These are phyloP conservation scores for Aurinia saxatilis DNA, from an alignment of 345 rosid genomes.

Conservation along the genomic window DNA sequence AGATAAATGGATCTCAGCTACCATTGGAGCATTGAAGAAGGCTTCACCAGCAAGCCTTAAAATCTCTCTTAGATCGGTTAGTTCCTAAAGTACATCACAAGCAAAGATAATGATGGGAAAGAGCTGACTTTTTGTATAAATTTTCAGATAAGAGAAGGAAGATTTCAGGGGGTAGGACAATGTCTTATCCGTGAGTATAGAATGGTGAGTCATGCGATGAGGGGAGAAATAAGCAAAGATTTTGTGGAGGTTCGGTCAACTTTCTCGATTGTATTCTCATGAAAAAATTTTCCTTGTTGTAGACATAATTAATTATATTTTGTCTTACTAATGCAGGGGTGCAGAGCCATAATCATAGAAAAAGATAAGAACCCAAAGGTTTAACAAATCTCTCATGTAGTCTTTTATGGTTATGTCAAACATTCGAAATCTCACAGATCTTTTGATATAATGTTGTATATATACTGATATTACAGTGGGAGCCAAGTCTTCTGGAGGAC, in stretches of 20 bases:
- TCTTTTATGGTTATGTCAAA: background rate
- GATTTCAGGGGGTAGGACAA: conserved; percentile 64
- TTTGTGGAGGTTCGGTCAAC: conserved; percentile 48
- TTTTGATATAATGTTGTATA: too few species aligned
- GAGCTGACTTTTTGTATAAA: conserved; percentile 1
- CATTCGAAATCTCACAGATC: too few species aligned
- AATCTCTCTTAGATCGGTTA: conserved; percentile 59
- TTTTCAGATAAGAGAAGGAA: conserved; percentile 67
- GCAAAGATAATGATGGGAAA: background rate
- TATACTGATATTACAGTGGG: conserved; percentile 38
- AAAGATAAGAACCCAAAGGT: conserved; percentile 76
- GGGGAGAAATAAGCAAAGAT: conserved; percentile 63
- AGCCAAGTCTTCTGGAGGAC: conserved; percentile 51
- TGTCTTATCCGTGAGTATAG: conserved; percentile 66
- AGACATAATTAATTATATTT: background rate
- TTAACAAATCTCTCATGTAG: background rate
- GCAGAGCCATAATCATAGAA: conserved; percentile 66
- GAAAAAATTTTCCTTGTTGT: conserved; percentile 24
- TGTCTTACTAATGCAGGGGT: conserved; percentile 46
- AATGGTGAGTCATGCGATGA: conserved; percentile 61
- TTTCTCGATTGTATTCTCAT: background rate
- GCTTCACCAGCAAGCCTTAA: conserved; percentile 81
- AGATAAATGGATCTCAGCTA: conserved; percentile 45
- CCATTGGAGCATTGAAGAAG: conserved; percentile 43
- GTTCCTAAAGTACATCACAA: background rate